Conservation (phyloP, 495 filamentous ascomycete genomes). For the Darksidea phi region DNA sequence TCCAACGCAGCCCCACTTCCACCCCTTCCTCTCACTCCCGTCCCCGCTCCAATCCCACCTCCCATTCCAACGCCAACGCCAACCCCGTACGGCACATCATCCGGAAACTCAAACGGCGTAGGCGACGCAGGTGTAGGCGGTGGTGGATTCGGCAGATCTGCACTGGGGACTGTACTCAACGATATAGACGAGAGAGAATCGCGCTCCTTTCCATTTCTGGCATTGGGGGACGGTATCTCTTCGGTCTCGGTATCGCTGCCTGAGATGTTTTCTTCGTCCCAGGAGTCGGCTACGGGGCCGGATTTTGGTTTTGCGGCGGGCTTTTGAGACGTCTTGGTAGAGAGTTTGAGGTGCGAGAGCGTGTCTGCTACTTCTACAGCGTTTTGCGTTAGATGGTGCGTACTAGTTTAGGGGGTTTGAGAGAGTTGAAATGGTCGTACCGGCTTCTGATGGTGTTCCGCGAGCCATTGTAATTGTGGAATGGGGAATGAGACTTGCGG, state of each 20-base stretch:
- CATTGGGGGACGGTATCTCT: constrained; percentile 58
- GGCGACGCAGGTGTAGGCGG: constrained; percentile 37
- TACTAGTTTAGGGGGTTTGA: background rate
- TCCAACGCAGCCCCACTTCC: constrained; percentile 27
- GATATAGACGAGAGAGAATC: constrained; percentile 36
- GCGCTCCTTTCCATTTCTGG: constrained; percentile 46
- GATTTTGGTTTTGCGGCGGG: constrained; percentile 39
- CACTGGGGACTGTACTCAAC: constrained; percentile 28
- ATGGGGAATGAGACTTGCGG: too few species aligned
- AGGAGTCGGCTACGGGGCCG: constrained; percentile 67
- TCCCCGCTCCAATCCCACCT: background rate
- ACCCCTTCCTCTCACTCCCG: constrained; percentile 24
- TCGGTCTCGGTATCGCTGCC: constrained; percentile 49
- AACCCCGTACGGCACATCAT: background rate
- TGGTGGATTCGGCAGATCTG: constrained; percentile 25
- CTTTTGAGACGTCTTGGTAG: constrained; percentile 38
- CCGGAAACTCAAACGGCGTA: constrained; percentile 28
- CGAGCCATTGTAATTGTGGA: constrained; percentile 10
- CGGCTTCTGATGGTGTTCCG: constrained; percentile 30
- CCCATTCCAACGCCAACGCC: background rate
- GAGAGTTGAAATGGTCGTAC: constrained; percentile 2
- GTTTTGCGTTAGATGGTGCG: background rate
- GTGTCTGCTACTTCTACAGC: constrained; percentile 34
- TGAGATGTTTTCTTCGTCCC: constrained; percentile 72
- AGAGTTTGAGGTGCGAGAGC: constrained; percentile 41